Conservation (phyloP, 495 filamentous ascomycete genomes). For the Tetracladium setigerum region DNA sequence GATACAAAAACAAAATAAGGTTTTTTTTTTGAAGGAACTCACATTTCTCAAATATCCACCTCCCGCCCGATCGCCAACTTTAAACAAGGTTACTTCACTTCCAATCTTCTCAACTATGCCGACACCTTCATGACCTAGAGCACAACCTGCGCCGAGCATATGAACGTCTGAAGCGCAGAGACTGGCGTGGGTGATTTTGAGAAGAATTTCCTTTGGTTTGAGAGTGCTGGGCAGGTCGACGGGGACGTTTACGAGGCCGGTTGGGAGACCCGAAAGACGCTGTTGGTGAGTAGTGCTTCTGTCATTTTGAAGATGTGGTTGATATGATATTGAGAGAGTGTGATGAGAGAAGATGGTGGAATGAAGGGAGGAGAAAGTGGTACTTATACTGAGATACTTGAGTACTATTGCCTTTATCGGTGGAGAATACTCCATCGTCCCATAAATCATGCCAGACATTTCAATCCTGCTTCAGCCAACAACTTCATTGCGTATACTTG, state of each 20-base stretch:
- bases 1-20: background rate
- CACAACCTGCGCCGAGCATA: constrained; percentile 24
- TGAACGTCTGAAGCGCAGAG: constrained; percentile 36
- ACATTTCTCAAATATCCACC: constrained; percentile 34
- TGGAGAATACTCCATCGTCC: no score
- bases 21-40: constrained; percentile 23
- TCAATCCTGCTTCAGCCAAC: no score
- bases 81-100: constrained; percentile 19
- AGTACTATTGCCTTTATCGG: no score
- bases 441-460: no score
- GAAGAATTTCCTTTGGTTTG: constrained; percentile 30
- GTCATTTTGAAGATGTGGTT: background rate
- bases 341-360: no score
- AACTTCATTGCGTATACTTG: no score
- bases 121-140: constrained; percentile 38
- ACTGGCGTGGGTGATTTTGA: constrained; percentile 39
- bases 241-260: constrained; percentile 25
- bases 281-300: background rate
- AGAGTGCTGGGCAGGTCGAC: constrained; percentile 15
- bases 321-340: no score
- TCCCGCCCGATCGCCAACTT: constrained; percentile 35
- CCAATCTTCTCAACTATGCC: constrained; percentile 33
- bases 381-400: no score
- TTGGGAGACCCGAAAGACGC: constrained; percentile 16
- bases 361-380: no score